Evolutionary conservation across 768 basidiomycete genomes (phyloP), one percentile per base, ranked within the genome.

Genomic region (Hortiboletus flavorubellus): DNA sequence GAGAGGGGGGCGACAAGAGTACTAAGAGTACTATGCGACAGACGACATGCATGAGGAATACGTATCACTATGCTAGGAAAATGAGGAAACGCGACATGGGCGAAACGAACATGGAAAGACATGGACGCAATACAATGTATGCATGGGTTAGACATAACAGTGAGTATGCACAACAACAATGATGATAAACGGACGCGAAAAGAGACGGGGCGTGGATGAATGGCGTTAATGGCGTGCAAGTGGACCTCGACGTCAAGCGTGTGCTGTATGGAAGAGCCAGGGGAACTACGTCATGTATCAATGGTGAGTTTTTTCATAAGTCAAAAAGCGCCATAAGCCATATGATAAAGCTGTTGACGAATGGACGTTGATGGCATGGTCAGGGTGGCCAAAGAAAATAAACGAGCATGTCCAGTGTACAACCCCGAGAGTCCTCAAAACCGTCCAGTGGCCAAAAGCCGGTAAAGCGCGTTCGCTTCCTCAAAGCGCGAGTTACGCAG

Each of bases 391-490:
- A 8, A 6, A 29, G 55, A 33, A 31, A 33, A 42, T 21, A 43
- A 43, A 45, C n/a, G 35, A 39, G 46, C 30, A 15, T 39, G 14
- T 46, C 31, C 30, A 26, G 49, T 18, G 18, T 8, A 35, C 41
- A 52, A 15, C 29, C 38, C 12, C 3, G 51, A 5, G 51, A 5
- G 34, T 37, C 42, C 39, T 68, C 59, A 71, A 49, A 64, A 67
- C 55, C 76, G 68, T 49, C 70, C 68, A 42, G 67, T 69, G 43
- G 80, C 87, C 59, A 91, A 75, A 46, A 78, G 65, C 21, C 89
- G 81, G 64, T 91, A 92, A 43, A 91, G 77, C 54, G 77, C 68
- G 59, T 86, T 89, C 16, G 89, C 89, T 60, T 91, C 89, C 65
- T 89, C 87, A 54, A 90, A 84, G 3, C 85, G 79, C 11, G 90